These are phyloP conservation scores for Vitis hybrid DNA, from an alignment of 177 flowering plant species.

Conservation along the genomic window DNA sequence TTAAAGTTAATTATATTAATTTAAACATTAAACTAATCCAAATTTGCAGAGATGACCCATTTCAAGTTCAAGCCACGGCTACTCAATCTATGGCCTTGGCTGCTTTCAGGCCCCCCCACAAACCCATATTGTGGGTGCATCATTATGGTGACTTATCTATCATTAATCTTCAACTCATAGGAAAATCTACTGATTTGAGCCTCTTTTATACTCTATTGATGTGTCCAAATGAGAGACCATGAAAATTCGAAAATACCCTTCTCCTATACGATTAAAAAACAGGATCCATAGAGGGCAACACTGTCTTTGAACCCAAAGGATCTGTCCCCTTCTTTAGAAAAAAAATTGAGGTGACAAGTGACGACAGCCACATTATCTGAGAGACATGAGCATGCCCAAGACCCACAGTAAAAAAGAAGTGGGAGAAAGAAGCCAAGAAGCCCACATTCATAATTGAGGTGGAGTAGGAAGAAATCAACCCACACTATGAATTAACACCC, in stretches of 20 bases:
- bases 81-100: too few relatives aligned
- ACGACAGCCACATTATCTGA: not conserved
- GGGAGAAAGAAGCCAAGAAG: slow-evolving; percentile 3
- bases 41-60: not conserved
- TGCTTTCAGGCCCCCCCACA: not conserved
- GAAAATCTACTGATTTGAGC: not conserved
- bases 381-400: too few relatives aligned
- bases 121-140: not conserved
- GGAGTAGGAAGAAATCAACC: slow-evolving; percentile 35
- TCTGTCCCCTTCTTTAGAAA: too few relatives aligned
- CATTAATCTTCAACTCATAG: not conserved
- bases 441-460: slow-evolving; percentile 35
- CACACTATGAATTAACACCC: not conserved
- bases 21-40: too few relatives aligned
- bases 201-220: not conserved
- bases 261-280: too few relatives aligned
- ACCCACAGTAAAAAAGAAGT: too few relatives aligned
- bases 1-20: too few relatives aligned
- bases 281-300: too few relatives aligned
- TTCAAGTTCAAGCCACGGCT: too few relatives aligned
- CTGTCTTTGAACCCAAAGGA: too few relatives aligned
- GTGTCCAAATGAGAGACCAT: not conserved
- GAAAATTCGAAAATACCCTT: not conserved
- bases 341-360: not conserved
- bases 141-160: not conserved